Evolutionary conservation across 2,329 filamentous ascomycete genomes (phyloP).

Genomic region (Neopestalotiopsis sp.): DNA sequence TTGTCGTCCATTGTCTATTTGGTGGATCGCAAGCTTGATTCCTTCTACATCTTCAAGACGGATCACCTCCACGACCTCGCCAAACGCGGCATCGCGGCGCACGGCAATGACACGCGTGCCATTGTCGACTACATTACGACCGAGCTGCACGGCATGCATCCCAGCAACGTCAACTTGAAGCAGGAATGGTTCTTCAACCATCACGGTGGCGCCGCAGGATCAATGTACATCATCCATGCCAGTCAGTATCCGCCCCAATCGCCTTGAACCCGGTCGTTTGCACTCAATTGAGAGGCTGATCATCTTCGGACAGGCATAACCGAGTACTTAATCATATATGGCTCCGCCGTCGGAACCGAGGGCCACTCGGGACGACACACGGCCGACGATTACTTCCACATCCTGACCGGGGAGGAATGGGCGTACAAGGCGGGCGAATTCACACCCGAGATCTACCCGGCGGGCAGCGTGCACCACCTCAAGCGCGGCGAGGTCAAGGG

Average conservation of each 20-base stretch:
- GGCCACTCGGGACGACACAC: slow-evolving; percentile 89
- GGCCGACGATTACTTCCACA: slow-evolving; percentile 94
- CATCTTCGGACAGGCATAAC: slow-evolving; percentile 63
- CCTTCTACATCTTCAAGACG: slow-evolving; percentile 78
- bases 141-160: slow-evolving; percentile 64
- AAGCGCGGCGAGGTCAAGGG: slow-evolving; percentile 76
- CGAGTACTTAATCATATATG: slow-evolving; percentile 90
- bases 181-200: slow-evolving; percentile 95
- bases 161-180: slow-evolving; percentile 66
- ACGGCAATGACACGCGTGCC: slow-evolving; percentile 76
- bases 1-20: slow-evolving; percentile 59
- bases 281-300: neutral
- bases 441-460: slow-evolving; percentile 71
- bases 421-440: slow-evolving; percentile 75
- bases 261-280: neutral
- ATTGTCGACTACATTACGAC: slow-evolving; percentile 73
- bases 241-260: slow-evolving; percentile 55
- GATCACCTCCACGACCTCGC: slow-evolving; percentile 74
- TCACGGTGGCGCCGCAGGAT: slow-evolving; percentile 88
- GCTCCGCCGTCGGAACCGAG: slow-evolving; percentile 82
- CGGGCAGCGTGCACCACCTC: slow-evolving; percentile 75
- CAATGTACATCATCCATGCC: slow-evolving; percentile 88
- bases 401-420: slow-evolving; percentile 77
- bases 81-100: slow-evolving; percentile 65
- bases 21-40: slow-evolving; percentile 63